These are phyloP conservation scores for Paraurostyla sp. DNA, from an alignment of 73 alveolate genomes.

Conservation along the genomic window DNA sequence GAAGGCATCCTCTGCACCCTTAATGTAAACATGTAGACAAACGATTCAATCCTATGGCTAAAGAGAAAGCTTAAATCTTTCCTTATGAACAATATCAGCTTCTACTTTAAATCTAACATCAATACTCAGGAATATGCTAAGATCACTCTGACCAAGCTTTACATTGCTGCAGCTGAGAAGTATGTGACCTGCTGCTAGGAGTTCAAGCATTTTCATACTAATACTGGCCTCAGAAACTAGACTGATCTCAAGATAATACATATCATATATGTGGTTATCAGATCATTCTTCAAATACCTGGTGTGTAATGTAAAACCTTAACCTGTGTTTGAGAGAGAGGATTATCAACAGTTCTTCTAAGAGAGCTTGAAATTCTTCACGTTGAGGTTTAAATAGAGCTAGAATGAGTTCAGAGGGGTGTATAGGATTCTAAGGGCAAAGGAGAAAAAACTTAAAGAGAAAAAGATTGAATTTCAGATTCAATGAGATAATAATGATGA, in stretches of 20 bases:
- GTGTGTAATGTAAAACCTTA: conserved; percentile 69
- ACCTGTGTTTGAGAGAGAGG: conserved; percentile 47
- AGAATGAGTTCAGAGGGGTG: conserved; percentile 62
- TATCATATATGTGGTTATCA: conserved; percentile 55
- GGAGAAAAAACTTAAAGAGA: conserved; percentile 43
- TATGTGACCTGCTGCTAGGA: conserved; percentile 67
- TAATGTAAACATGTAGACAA: conserved; percentile 71
- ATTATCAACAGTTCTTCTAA: conserved; percentile 62
- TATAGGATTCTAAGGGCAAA: conserved; percentile 59
- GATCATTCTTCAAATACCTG: conserved; percentile 77
- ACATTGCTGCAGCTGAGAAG: conserved; percentile 67
- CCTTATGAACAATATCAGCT: conserved; percentile 72
- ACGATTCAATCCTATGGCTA: conserved; percentile 70
- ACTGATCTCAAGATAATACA: conserved; percentile 39
- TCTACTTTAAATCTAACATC: conserved; percentile 64
- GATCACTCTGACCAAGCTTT: conserved; percentile 64
- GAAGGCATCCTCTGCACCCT: conserved; percentile 73
- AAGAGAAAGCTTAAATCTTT: conserved; percentile 73
- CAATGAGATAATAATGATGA: background rate
- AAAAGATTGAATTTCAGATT: background rate
- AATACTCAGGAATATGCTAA: conserved; percentile 57
- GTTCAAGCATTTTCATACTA: conserved; percentile 60
- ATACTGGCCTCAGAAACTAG: background rate
- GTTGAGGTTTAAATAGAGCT: conserved; percentile 19
- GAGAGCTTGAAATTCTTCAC: conserved; percentile 56